A percentile compares a stretch with the other conserved stretches of the same genome.
Conservation (phyloP, 2,329 filamentous ascomycete species). For the Apiospora rasikravindrae region DNA sequence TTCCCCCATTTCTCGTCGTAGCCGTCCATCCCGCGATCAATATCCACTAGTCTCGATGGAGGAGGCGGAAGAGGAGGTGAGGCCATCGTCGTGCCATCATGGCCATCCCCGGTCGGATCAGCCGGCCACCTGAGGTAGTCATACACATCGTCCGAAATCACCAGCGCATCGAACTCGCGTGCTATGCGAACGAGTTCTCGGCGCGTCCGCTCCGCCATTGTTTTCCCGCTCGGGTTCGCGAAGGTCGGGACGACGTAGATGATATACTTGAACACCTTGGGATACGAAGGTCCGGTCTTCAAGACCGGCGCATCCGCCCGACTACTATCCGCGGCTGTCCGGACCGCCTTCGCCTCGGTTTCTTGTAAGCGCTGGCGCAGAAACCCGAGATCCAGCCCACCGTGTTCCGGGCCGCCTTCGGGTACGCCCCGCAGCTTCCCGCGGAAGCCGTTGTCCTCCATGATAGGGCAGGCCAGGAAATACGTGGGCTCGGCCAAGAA, state of each 20-base stretch:
- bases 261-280: constrained; percentile 48
- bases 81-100: neutral
- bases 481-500: constrained; percentile 73
- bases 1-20: constrained; percentile 64
- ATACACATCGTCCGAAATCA: constrained; percentile 75
- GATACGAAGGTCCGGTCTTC: constrained; percentile 58
- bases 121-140: constrained; percentile 68
- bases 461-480: constrained; percentile 68
- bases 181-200: constrained; percentile 64
- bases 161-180: constrained; percentile 65
- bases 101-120: neutral
- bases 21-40: constrained; percentile 62
- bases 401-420: constrained; percentile 58
- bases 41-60: constrained; percentile 58
- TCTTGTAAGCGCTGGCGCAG: constrained; percentile 52
- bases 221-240: constrained; percentile 70
- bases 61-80: constrained; percentile 40
- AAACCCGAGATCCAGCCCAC: constrained; percentile 62
- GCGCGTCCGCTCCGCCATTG: constrained; percentile 64
- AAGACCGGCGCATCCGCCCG: constrained; percentile 30
- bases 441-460: constrained; percentile 67
- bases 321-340: constrained; percentile 3
- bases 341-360: constrained; percentile 22
- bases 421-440: constrained; percentile 63
- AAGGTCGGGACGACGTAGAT: constrained; percentile 75